Percentiles rank a stretch among this genome's conserved stretches.
phyloP scores from a whole-genome alignment of 139 green algal genomes.

The Closterium sp. region DNA sequence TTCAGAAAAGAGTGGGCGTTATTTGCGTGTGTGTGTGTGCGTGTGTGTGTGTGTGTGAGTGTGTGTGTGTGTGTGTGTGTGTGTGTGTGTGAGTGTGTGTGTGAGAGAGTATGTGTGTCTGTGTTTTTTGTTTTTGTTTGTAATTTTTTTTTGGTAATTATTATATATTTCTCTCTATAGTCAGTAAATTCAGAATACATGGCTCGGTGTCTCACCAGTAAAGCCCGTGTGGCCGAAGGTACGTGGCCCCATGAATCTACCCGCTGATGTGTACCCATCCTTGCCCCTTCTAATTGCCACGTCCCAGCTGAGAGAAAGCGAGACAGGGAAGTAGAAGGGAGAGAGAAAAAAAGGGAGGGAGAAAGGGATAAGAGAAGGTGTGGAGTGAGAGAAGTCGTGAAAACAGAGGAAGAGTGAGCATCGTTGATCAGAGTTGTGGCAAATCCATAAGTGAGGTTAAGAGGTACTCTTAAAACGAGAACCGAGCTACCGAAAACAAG shows the following conservation, averaged over 20 bases:
- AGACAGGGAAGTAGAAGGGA: not conserved
- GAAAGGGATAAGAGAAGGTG: not conserved
- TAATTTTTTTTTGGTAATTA: no score
- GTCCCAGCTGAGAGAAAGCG: constrained; percentile 35
- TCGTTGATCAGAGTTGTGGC: not conserved
- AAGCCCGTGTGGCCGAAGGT: constrained; percentile 56
- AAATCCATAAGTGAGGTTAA: not conserved
- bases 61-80: no score
- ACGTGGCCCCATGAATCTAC: constrained; percentile 29
- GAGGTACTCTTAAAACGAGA: no score
- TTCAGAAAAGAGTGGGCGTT: not conserved
- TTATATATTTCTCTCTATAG: no score
- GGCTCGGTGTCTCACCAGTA: constrained; percentile 44
- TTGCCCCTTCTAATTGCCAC: constrained; percentile 1
- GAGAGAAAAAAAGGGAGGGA: not conserved
- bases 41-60: no score
- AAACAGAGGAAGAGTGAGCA: no score
- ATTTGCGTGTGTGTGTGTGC: no score
- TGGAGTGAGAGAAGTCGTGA: not conserved
- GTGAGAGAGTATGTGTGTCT: no score
- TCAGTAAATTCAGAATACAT: no score
- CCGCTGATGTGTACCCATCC: constrained; percentile 49
- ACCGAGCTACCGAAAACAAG: no score
- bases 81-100: no score
- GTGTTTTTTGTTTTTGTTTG: no score